phyloP scores from a whole-genome alignment of 2,329 filamentous ascomycete species.

The Ophidiomyces ophidiicola region DNA sequence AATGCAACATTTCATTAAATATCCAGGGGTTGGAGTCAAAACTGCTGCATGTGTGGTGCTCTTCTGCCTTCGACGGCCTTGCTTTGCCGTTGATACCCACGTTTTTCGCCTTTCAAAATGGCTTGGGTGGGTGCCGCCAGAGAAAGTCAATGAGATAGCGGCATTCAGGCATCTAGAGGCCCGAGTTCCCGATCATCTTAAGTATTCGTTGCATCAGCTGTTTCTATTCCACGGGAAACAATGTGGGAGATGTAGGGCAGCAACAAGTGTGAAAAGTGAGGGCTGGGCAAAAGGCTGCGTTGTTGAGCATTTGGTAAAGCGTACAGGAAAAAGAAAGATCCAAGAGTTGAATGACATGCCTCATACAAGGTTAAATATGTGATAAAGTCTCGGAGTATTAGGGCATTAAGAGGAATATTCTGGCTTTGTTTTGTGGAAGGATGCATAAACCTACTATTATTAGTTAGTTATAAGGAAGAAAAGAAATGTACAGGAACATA shows the following conservation, averaged over 20 bases:
- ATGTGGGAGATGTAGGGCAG: constrained; percentile 49
- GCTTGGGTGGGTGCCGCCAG: constrained; percentile 48
- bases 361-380: too few relatives aligned
- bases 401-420: too few relatives aligned
- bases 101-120: constrained; percentile 52
- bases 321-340: constrained; percentile 45
- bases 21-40: constrained; percentile 54
- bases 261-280: constrained; percentile 47
- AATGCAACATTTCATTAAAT: constrained; percentile 45
- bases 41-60: constrained; percentile 53
- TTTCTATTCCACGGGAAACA: constrained; percentile 51
- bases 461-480: too few relatives aligned
- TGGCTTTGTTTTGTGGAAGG: too few relatives aligned
- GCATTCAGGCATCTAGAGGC: constrained; percentile 51
- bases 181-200: constrained; percentile 48
- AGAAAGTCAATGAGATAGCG: constrained; percentile 36
- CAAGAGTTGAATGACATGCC: too few relatives aligned
- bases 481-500: too few relatives aligned
- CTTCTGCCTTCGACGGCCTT: constrained; percentile 52
- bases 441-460: too few relatives aligned
- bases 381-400: too few relatives aligned
- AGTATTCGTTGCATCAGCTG: constrained; percentile 51
- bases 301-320: constrained; percentile 50
- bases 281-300: constrained; percentile 54
- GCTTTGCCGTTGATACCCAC: constrained; percentile 55